Conservation (phyloP, 257 asterid genomes). For the Petunia secreta region DNA sequence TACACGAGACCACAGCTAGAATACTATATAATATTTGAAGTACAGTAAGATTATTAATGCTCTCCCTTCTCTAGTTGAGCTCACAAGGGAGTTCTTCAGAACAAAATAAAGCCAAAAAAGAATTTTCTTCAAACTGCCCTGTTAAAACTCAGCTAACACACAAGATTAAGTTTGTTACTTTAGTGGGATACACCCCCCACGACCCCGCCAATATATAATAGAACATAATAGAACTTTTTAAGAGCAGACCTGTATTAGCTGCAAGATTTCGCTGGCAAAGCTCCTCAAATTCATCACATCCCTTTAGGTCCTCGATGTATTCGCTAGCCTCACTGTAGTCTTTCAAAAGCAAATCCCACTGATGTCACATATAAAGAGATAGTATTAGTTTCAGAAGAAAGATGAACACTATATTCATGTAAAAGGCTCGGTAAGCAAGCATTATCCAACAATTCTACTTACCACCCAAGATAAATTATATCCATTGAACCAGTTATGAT, state of each 20-base stretch:
- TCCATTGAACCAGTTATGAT: constrained; percentile 97
- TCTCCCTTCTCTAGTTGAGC: neutral
- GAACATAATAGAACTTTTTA: neutral
- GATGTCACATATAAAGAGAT: constrained; percentile 31
- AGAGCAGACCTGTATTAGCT: constrained; percentile 75
- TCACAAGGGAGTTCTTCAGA: neutral
- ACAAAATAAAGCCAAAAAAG: neutral
- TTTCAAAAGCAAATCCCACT: constrained; percentile 94
- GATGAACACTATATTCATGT: neutral
- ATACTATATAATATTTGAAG: neutral
- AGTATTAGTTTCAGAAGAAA: neutral
- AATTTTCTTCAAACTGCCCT: neutral
- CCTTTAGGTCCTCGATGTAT: constrained; percentile 86
- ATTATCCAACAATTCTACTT: constrained; percentile 32
- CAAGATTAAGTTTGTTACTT: neutral
- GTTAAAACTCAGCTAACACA: neutral
- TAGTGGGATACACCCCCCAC: neutral
- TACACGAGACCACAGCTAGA: neutral
- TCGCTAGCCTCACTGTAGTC: constrained; percentile 85
- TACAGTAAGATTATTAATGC: neutral
- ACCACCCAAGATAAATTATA: constrained; percentile 86
- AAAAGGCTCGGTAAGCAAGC: neutral
- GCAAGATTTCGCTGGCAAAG: constrained; percentile 96
- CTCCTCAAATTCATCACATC: constrained; percentile 89
- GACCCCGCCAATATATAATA: neutral